A percentile compares a stretch with the other conserved stretches of the same genome.
These are phyloP conservation scores for Corynascus novoguineensis DNA, from an alignment of 495 filamentous ascomycete genomes.

Conservation along the genomic window DNA sequence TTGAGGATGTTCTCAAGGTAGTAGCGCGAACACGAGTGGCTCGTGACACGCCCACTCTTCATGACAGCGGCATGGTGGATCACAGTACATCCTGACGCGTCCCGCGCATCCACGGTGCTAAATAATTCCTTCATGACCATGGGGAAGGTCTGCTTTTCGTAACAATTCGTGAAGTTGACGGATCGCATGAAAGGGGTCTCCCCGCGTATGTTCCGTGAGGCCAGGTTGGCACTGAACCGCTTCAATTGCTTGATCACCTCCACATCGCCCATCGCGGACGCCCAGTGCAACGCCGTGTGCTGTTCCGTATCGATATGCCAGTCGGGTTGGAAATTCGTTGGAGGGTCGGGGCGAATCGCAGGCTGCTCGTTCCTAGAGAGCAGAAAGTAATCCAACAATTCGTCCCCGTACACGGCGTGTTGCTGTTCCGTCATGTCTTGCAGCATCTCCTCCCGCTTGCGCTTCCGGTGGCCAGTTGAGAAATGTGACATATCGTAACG, in stretches of 20 bases:
- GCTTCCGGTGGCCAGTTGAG: constrained; percentile 65
- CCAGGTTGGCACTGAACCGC: constrained; percentile 63
- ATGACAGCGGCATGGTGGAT: constrained; percentile 90
- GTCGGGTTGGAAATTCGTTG: constrained; percentile 76
- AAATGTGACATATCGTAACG: constrained; percentile 62
- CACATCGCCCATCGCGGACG: constrained; percentile 94
- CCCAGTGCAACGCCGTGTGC: constrained; percentile 93
- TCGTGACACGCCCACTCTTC: constrained; percentile 64
- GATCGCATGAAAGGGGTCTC: constrained; percentile 94
- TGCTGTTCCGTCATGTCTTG: constrained; percentile 69
- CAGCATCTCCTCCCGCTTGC: constrained; percentile 64
- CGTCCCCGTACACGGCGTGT: constrained; percentile 84
- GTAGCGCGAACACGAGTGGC: constrained; percentile 78
- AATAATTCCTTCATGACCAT: constrained; percentile 71
- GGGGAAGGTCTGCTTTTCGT: constrained; percentile 81
- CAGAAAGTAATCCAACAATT: constrained; percentile 92
- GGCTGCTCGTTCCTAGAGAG: constrained; percentile 63
- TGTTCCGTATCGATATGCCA: constrained; percentile 81
- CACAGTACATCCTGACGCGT: constrained; percentile 73
- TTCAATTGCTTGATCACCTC: constrained; percentile 82
- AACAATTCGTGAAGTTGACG: constrained; percentile 92
- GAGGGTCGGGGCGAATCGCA: constrained; percentile 67
- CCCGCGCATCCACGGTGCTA: constrained; percentile 65
- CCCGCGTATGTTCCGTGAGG: constrained; percentile 65
- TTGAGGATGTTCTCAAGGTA: constrained; percentile 89